These are phyloP conservation scores for Sanguinoderma infundibulare DNA, from an alignment of 1,284 basidiomycete species.

Conservation along the genomic window DNA sequence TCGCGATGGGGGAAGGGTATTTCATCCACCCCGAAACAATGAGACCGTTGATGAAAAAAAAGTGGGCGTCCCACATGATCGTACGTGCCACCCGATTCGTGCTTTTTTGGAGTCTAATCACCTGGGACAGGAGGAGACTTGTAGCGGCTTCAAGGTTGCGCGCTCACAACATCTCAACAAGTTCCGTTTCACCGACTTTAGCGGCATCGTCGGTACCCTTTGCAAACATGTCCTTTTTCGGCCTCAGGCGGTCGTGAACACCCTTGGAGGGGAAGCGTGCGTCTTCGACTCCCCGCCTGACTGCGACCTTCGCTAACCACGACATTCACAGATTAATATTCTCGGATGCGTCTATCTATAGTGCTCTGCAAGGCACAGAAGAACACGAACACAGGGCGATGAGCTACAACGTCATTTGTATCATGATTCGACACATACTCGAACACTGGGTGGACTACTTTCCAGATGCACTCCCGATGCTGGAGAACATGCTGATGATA, in stretches of 20 bases:
- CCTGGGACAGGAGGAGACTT: neutral
- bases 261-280: neutral
- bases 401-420: constrained; percentile 1
- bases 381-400: neutral
- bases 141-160: constrained; percentile 2
- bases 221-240: constrained; percentile 1
- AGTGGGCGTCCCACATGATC: neutral
- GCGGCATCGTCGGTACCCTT: neutral
- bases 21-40: constrained; percentile 1
- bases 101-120: no score
- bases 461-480: neutral
- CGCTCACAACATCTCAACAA: neutral
- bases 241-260: neutral
- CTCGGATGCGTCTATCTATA: neutral
- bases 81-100: neutral
- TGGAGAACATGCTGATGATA: neutral
- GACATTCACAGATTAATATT: neutral
- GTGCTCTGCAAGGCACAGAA: neutral
- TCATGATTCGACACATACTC: neutral
- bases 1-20: neutral
- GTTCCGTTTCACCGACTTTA: constrained; percentile 2
- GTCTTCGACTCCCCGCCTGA: neutral
- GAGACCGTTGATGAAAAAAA: neutral
- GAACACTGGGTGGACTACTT: neutral
- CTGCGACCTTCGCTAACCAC: neutral